Evolutionary conservation across 1,284 basidiomycete species (phyloP), one percentile per base, ranked within the genome.

Genomic region (Cutaneotrichosporon cutaneum): DNA sequence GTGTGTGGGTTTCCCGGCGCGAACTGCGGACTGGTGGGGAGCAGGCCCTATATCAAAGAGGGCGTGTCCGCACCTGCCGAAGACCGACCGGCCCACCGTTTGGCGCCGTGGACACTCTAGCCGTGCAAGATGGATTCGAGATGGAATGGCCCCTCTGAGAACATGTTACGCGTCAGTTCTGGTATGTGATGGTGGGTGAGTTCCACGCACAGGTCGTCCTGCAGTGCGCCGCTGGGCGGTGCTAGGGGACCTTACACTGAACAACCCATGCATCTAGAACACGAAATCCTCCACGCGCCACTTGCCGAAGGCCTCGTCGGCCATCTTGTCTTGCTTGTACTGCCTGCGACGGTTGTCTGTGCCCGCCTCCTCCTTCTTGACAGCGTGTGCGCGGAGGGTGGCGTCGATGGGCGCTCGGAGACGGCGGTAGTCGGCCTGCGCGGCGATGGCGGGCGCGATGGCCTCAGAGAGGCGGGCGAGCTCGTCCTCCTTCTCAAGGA

Each of bases 251-350:
- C 16, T 6, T 18, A 32, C 35, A 10, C 36, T 4, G 36, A 39
- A 39, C 3, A 42, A 11, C 36, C 36, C 24, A 58, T 58, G 50
- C 53, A 62, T 60, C 62, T 67, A 67, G 57, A 78, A 78, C 21
- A 70, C 72, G 48, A 77, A 68, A 59, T 78, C 72, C 70, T 78
- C 76, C 1, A 78, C 73, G 53, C 69, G 70, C 74, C 74, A 78
- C 60, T 75, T 75, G 24, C 76, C 76, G 16, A 78, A 69, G 11
- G 64, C 68, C 65, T 76, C 73, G 24, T 75, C 73, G 2, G 65
- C 62, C 55, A 72, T 53, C 33, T 39, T 35, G 56, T 58, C 56
- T 21, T 56, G 27, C 55, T 26, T 50, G 13, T 33, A 33, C 22
- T 35, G 33, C 21, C 48, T 26, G 50, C 56, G 30, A 48, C 14